A percentile compares a stretch with the other conserved stretches of the same genome.
These are phyloP conservation scores for Euphorbia peplus DNA, from an alignment of 345 rosid genomes.

Conservation along the genomic window DNA sequence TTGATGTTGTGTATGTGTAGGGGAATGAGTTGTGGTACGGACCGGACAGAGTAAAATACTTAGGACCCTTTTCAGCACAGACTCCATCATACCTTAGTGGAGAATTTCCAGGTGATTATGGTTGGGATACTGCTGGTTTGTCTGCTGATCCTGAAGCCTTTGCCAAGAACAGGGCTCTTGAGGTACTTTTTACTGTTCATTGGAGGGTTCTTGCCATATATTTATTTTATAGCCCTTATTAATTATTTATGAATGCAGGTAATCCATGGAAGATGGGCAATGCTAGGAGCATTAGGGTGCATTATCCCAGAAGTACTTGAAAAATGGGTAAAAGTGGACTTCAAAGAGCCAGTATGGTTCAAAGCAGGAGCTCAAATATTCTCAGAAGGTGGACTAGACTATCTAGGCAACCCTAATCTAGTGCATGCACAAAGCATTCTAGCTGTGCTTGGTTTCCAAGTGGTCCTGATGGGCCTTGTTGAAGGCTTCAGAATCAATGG, in stretches of 20 bases:
- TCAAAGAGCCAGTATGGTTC: constrained; percentile 99
- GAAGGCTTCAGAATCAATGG: constrained; percentile 97
- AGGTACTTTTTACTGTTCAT: too few species aligned
- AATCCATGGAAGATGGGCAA: constrained; percentile 96
- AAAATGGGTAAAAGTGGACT: constrained; percentile 76
- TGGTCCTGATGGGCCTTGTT: constrained; percentile 82
- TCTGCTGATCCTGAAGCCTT: constrained; percentile 98
- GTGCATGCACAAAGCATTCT: constrained; percentile 98
- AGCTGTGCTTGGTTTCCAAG: constrained; percentile 88
- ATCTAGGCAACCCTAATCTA: constrained; percentile 94
- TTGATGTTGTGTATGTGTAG: constrained; percentile 21
- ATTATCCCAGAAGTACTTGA: constrained; percentile 83
- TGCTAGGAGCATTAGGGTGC: constrained; percentile 96
- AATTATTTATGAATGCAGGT: too few species aligned
- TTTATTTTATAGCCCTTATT: too few species aligned
- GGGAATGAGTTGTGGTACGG: constrained; percentile 90
- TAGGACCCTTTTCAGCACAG: constrained; percentile 96
- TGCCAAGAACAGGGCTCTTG: constrained; percentile 95
- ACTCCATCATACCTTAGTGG: constrained; percentile 89
- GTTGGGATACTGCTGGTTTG: constrained; percentile 97
- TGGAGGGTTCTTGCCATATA: too few species aligned
- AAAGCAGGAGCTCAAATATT: constrained; percentile 97
- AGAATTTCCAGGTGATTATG: constrained; percentile 94
- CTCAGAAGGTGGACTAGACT: constrained; percentile 97
- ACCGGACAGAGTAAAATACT: constrained; percentile 90